Evolutionary conservation across 768 basidiomycete species (phyloP).

Genomic region (Suillus luteus): DNA sequence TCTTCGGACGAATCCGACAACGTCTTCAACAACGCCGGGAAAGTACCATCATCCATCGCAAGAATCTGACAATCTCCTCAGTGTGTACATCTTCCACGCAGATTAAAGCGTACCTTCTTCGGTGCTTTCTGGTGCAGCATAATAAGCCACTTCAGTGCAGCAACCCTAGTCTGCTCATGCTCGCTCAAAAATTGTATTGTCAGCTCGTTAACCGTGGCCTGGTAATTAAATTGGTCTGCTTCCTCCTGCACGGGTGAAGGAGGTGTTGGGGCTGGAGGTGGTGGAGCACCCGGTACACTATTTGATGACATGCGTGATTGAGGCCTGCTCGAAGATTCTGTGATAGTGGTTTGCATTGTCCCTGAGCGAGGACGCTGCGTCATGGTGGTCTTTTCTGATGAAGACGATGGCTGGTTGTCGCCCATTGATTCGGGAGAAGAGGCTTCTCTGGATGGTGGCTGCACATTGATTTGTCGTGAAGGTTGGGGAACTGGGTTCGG

Average conservation of each 20-base stretch:
- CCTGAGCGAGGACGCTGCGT: slow-evolving; percentile 27
- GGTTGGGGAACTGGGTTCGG: slow-evolving; percentile 52
- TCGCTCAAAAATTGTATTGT: slow-evolving; percentile 95
- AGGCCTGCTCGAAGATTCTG: slow-evolving; percentile 53
- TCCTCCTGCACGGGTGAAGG: slow-evolving; percentile 46
- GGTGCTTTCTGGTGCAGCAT: slow-evolving; percentile 99
- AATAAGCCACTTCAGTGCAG: slow-evolving; percentile 95
- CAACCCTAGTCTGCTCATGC: slow-evolving; percentile 94
- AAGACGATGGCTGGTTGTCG: slow-evolving; percentile 33
- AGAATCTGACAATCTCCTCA: slow-evolving; percentile 61
- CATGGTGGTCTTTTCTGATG: slow-evolving; percentile 41
- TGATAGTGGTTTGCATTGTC: slow-evolving; percentile 25
- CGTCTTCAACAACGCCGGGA: slow-evolving; percentile 93
- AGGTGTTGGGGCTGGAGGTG: slow-evolving; percentile 31
- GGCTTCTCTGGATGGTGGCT: slow-evolving; percentile 47
- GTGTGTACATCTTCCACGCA: neutral
- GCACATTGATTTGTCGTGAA: slow-evolving; percentile 53
- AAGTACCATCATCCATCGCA: slow-evolving; percentile 95
- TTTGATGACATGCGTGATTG: slow-evolving; percentile 61
- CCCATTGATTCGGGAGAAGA: slow-evolving; percentile 47
- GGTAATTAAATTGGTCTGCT: slow-evolving; percentile 85
- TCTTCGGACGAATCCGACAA: slow-evolving; percentile 96
- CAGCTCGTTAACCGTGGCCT: slow-evolving; percentile 87
- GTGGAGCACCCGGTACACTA: slow-evolving; percentile 40
- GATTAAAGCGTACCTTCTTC: slow-evolving; percentile 63